A percentile compares a stretch with the other conserved stretches of the same genome.
Conservation (phyloP, 305 asterid species). For the Fraxinus xanthoxyloides region DNA sequence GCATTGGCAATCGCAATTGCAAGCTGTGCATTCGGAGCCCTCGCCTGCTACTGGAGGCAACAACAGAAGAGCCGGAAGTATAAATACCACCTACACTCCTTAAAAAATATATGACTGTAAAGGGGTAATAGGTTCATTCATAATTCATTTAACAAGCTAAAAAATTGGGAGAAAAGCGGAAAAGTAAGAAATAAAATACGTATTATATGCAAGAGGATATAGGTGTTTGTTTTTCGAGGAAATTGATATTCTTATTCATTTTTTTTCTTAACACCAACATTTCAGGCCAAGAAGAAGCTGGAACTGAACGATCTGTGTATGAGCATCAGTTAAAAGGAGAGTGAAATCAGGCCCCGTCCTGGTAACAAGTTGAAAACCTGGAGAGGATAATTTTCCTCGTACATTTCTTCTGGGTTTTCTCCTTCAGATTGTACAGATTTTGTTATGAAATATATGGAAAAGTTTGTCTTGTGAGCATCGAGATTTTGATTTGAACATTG, state of each 20-base stretch:
- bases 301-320: conserved; percentile 42
- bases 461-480: conserved; percentile 9
- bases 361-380: conserved; percentile 19
- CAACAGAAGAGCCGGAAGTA: conserved; percentile 89
- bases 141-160: neutral
- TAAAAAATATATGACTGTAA: conserved; percentile 62
- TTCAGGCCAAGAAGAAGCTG: conserved; percentile 83
- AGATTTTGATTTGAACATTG: conserved; percentile 14
- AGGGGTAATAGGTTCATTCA: conserved; percentile 20
- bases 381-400: neutral
- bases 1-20: conserved; percentile 85
- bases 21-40: conserved; percentile 93
- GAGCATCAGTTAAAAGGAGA: conserved; percentile 25
- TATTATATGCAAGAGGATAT: conserved; percentile 11
- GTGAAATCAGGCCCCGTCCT: conserved; percentile 18
- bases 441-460: conserved; percentile 8
- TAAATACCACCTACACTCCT: conserved; percentile 64
- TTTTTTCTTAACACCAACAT: conserved; percentile 32
- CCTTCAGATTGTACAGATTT: conserved; percentile 32
- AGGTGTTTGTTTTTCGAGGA: conserved; percentile 34
- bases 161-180: neutral
- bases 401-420: conserved; percentile 13
- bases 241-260: conserved; percentile 40
- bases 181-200: neutral
- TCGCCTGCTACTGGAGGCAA: conserved; percentile 91